Evolutionary conservation across 305 asterid genomes (phyloP).

Genomic region (Rubia tinctorum): DNA sequence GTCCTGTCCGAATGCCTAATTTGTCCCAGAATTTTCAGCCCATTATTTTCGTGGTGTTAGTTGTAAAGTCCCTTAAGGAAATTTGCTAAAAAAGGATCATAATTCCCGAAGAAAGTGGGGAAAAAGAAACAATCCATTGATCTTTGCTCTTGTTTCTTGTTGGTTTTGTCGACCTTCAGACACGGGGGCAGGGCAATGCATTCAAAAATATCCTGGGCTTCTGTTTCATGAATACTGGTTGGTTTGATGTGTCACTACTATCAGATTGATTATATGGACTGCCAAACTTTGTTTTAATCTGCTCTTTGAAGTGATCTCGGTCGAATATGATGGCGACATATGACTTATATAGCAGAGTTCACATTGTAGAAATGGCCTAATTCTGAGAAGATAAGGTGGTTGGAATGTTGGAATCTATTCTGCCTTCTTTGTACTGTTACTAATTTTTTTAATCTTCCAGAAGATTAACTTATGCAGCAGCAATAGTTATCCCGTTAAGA

Average conservation of each 20-base stretch:
- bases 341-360: not conserved
- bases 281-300: constrained; percentile 5
- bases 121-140: not conserved
- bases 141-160: constrained; percentile 9
- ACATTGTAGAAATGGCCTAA: not conserved
- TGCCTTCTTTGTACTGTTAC: constrained; percentile 5
- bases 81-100: not conserved
- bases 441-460: not conserved
- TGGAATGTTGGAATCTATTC: constrained; percentile 3
- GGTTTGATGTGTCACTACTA: not conserved
- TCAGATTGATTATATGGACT: constrained; percentile 5
- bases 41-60: not conserved
- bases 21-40: not conserved
- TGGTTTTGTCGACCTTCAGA: not conserved
- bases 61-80: not conserved
- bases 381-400: constrained; percentile 2
- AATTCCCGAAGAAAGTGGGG: not conserved
- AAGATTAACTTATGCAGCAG: not conserved
- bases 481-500: not conserved
- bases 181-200: not conserved
- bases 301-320: not conserved
- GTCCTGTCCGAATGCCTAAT: not conserved
- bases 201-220: not conserved
- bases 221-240: constrained; percentile 4
- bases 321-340: not conserved